Evolutionary conservation across 768 basidiomycete genomes (phyloP).

Genomic region (Xanthoconium stramineum): DNA sequence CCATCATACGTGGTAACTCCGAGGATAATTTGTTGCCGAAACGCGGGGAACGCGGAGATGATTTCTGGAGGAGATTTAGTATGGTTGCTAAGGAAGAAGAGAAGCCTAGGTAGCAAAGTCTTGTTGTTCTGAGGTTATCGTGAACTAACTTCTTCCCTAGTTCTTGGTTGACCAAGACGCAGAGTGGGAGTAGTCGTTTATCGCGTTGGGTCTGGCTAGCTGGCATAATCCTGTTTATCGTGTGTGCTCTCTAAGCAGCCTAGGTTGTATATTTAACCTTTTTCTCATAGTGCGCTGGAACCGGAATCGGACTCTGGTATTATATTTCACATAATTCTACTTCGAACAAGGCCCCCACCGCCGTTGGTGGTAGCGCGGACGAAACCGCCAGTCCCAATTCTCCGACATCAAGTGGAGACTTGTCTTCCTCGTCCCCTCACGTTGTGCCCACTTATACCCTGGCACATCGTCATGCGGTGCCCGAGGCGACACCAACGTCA

Average conservation of each 20-base stretch:
- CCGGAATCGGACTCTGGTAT: constrained; percentile 58
- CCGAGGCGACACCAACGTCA: constrained; percentile 19
- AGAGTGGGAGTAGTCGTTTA: constrained; percentile 47
- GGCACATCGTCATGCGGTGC: constrained; percentile 34
- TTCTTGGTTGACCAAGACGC: constrained; percentile 67
- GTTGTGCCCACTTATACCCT: constrained; percentile 65
- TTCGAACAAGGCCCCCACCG: constrained; percentile 51
- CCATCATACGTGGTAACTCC: constrained; percentile 63
- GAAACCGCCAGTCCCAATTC: constrained; percentile 33
- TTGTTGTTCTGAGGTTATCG: not conserved
- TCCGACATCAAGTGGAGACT: constrained; percentile 9
- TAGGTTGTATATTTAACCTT: not conserved
- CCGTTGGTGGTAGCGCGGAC: constrained; percentile 60
- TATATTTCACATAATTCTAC: constrained; percentile 52
- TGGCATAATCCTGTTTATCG: constrained; percentile 56
- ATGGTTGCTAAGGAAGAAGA: constrained; percentile 74
- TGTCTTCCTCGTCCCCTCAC: constrained; percentile 32
- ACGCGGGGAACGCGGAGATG: constrained; percentile 72
- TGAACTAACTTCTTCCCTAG: constrained; percentile 30
- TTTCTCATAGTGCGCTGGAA: constrained; percentile 42
- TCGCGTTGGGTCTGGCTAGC: constrained; percentile 70
- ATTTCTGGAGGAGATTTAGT: constrained; percentile 85
- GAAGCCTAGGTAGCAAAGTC: constrained; percentile 42
- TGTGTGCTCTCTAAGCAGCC: constrained; percentile 27
- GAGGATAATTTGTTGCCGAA: constrained; percentile 67